phyloP scores from a whole-genome alignment of 495 filamentous ascomycete genomes.

The Letharia lupina region DNA sequence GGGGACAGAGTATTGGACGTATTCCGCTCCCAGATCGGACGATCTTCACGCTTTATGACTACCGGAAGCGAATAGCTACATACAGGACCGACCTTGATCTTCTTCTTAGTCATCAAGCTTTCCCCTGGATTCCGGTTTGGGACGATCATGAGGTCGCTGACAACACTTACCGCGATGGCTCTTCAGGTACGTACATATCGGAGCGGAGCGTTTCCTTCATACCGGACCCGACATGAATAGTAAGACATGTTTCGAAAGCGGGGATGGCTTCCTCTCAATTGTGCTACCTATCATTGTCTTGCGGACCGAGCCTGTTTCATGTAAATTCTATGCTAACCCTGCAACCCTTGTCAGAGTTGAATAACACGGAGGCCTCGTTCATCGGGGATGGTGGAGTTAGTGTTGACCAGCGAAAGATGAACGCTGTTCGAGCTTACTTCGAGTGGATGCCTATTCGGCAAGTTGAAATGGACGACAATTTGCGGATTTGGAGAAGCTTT shows the following conservation, averaged over 20 bases:
- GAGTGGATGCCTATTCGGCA: slow-evolving; percentile 48
- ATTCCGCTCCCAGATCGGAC: slow-evolving; percentile 40
- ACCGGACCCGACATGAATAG: background rate
- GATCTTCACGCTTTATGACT: slow-evolving; percentile 47
- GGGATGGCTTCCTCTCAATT: background rate
- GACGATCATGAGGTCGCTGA: slow-evolving; percentile 55
- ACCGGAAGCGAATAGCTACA: slow-evolving; percentile 51
- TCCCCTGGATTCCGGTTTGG: slow-evolving; percentile 65
- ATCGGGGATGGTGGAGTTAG: slow-evolving; percentile 50
- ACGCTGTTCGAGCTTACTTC: slow-evolving; percentile 61
- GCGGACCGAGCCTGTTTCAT: background rate
- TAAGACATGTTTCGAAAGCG: background rate
- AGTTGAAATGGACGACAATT: slow-evolving; percentile 61
- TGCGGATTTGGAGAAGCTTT: slow-evolving; percentile 64
- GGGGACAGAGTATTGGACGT: slow-evolving; percentile 40
- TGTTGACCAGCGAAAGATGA: slow-evolving; percentile 62
- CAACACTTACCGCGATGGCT: slow-evolving; percentile 52
- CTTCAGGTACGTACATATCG: slow-evolving; percentile 21
- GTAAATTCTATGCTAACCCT: background rate
- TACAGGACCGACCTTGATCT: slow-evolving; percentile 60
- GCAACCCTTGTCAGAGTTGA: slow-evolving; percentile 30
- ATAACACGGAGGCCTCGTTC: slow-evolving; percentile 56
- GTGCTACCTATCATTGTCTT: background rate
- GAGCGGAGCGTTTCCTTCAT: background rate
- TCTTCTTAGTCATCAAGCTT: slow-evolving; percentile 45